Evolutionary conservation across 2,329 filamentous ascomycete species (phyloP), one percentile per base, ranked within the genome.

Genomic region (Clarireedia paspali): DNA sequence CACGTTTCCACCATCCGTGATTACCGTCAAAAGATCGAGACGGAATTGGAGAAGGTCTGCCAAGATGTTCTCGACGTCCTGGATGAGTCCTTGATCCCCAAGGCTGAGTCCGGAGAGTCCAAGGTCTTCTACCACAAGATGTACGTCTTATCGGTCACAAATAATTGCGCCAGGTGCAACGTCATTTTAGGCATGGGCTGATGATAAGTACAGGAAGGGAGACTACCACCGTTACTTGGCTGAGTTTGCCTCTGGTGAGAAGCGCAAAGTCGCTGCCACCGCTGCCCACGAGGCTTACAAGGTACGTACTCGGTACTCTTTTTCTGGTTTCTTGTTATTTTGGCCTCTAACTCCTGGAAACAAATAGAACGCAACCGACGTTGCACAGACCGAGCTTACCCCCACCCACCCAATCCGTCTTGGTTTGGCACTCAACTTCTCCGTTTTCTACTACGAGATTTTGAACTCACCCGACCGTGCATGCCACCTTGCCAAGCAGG

Each of bases 91-190:
- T 82, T 97, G 71, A 97, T 97, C 72, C 91, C 91, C 75, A 92
- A 94, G 77, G 92, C 92, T 72, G 88, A 94, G 77, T 88, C 89
- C 66, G 92, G 92, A 79, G 92, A 97, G 83, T 96, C 91, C 75
- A 97, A 96, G 86, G 92, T 97, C 73, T 97, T 97, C 78, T 97
- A 97, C 82, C 91, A 96, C 87, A 97, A 97, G 86, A 97, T 97
- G 92, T 96, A 79, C 68, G 89, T 81, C 63, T 58, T 63, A 59
- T 67, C 61, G 56, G 38, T 26, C 14, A 23, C 45, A 12, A 56
- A 54, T 27, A 24, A 52, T 39, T 59, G 46, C 34, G 34, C 34
- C 47, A 45, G 55, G 44, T 50, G 50, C 27, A 50, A 57, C 52
- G 34, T 57, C 38, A 55, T 54, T 58, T 56, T 62, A 57, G 62